Conservation (phyloP, 768 basidiomycete species). For the Cantharellus cinnabarinus region DNA sequence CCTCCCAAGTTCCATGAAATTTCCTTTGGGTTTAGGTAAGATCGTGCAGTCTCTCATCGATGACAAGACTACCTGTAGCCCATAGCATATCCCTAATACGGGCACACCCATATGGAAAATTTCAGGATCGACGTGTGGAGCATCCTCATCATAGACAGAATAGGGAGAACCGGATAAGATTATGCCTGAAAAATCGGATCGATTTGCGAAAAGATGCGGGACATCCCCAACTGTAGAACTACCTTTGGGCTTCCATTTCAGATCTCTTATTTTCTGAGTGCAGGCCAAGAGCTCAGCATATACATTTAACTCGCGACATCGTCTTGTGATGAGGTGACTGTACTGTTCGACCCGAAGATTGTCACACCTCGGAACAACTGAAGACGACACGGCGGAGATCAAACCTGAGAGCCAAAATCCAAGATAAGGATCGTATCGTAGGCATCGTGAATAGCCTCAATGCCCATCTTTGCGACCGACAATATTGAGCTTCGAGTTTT, state of each 20-base stretch:
- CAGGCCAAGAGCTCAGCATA: slow-evolving; percentile 97
- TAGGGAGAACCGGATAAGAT: slow-evolving; percentile 96
- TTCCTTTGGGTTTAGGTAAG: slow-evolving; percentile 35
- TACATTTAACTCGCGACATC: slow-evolving; percentile 93
- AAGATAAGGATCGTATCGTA: slow-evolving; percentile 93
- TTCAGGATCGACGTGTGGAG: slow-evolving; percentile 85
- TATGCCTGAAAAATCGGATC: slow-evolving; percentile 34
- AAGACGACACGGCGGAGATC: slow-evolving; percentile 4
- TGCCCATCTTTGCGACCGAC: not conserved
- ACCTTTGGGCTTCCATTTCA: slow-evolving; percentile 93
- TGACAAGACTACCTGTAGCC: slow-evolving; percentile 51
- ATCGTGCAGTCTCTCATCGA: not conserved
- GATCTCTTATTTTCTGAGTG: slow-evolving; percentile 70
- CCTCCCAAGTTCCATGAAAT: slow-evolving; percentile 79
- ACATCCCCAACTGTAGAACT: not conserved
- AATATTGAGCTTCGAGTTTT: no score
- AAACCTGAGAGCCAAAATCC: slow-evolving; percentile 92
- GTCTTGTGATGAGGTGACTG: slow-evolving; percentile 88
- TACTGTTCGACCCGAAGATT: slow-evolving; percentile 32
- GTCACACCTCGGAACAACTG: not conserved
- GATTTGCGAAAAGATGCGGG: not conserved
- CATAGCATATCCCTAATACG: slow-evolving; percentile 93
- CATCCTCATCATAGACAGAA: slow-evolving; percentile 84
- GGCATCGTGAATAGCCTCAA: slow-evolving; percentile 53
- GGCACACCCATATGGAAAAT: slow-evolving; percentile 79